Evolutionary conservation across 305 asterid genomes (phyloP).

Genomic region (Fraxinus nigra): DNA sequence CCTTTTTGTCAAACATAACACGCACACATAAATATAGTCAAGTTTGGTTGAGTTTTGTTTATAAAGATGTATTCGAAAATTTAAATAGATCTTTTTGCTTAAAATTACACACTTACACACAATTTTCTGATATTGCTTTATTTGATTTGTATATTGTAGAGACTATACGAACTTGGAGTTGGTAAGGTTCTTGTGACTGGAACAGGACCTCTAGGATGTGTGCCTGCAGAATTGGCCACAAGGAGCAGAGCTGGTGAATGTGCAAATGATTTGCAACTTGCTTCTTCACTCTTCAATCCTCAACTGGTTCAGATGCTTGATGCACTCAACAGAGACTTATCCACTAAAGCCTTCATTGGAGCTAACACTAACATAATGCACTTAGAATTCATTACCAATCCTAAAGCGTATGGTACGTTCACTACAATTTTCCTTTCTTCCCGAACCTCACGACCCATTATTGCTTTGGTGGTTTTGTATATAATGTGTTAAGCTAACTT

Average conservation of each 20-base stretch:
- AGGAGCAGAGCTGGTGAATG: slow-evolving; percentile 68
- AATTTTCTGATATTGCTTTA: neutral
- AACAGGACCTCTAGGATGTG: slow-evolving; percentile 87
- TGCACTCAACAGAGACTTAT: slow-evolving; percentile 49
- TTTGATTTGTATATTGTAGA: slow-evolving; percentile 23
- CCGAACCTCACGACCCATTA: neutral
- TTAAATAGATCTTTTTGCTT: neutral
- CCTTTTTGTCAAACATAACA: neutral
- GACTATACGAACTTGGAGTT: slow-evolving; percentile 56
- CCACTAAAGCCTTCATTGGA: slow-evolving; percentile 48
- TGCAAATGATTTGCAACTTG: slow-evolving; percentile 51
- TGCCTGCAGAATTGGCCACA: slow-evolving; percentile 73
- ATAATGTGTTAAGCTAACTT: neutral
- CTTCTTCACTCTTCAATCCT: slow-evolving; percentile 69
- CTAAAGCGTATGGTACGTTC: slow-evolving; percentile 58
- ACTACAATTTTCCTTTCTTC: neutral
- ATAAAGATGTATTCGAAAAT: neutral
- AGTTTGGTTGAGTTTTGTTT: neutral
- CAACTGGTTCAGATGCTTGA: slow-evolving; percentile 53
- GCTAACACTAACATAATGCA: slow-evolving; percentile 76
- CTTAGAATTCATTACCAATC: slow-evolving; percentile 57
- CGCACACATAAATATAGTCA: neutral
- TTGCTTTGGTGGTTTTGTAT: neutral
- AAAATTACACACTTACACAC: neutral
- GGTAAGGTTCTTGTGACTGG: slow-evolving; percentile 75